Base-by-base conservation (phyloP, 768 basidiomycete genomes). In the Boletus sp. region DNA sequence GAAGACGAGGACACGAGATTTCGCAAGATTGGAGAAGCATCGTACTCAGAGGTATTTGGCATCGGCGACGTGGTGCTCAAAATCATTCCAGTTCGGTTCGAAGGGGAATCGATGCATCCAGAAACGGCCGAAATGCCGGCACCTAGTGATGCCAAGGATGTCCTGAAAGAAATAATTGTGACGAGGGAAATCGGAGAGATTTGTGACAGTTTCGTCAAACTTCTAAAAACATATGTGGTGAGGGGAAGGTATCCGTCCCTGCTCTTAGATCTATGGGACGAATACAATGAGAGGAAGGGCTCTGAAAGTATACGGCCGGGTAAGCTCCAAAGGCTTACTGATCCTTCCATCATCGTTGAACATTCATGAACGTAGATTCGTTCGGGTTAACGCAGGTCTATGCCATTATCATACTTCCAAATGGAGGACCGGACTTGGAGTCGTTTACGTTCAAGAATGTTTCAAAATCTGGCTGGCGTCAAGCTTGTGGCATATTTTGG, bases 31-130 rank as follows among this genome's bases (percentile, higher is more conserved):
- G 96, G 96, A 41, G 97, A 99, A 75, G 97, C 97, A 7, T 92
- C 90, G 48, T 99, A 90, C 72, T 96, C 93, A 0, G 97, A 99
- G 68, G 97, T 99, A 30, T 99, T 92, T 71, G 89, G 89, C 8
- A 87, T 94, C 50, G 89, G 89, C 3, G 83, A 90, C 61, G 84
- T 95, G 35, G 94, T 95, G n/a, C 78, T 95, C 60, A 96, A 95
- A 76, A 80, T 97, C 45, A 85, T 95, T 37, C 94, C 93, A 7
- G 72, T 94, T 37, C 78, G 84, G 49, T 77, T 82, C 59, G 85
- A 86, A 64, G 75, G 36, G n/a, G 57, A 58, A 30, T 47, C 40
- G 5, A 36, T 44, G 20, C 64, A 50, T 7, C 66, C 67, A 39
- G 75, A 74, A 29, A 76, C 78, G 6, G 61, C 57, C 17, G 89